These are phyloP conservation scores for Laetiporus sulphureus DNA, from an alignment of 1,284 basidiomycete species.

Conservation along the genomic window DNA sequence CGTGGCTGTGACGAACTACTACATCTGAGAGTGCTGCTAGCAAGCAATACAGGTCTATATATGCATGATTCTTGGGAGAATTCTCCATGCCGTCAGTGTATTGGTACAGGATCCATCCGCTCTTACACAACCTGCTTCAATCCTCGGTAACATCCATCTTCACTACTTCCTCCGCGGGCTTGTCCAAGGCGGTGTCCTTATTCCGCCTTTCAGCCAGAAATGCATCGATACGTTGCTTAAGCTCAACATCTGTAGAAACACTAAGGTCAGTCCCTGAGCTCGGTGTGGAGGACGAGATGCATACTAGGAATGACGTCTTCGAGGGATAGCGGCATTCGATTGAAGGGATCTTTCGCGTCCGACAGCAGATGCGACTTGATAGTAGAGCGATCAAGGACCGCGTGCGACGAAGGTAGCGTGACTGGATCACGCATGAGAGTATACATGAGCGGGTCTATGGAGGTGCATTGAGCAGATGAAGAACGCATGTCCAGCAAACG, in stretches of 20 bases:
- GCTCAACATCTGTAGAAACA: conserved; percentile 41
- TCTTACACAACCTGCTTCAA: too few species aligned
- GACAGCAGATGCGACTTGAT: conserved; percentile 95
- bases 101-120: too few species aligned
- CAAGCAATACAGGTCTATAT: too few species aligned
- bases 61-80: too few species aligned
- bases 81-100: too few species aligned
- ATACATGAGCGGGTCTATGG: conserved; percentile 84
- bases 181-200: conserved; percentile 28
- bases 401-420: conserved; percentile 77
- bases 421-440: conserved; percentile 97
- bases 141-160: conserved; percentile 28
- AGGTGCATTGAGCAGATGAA: not conserved
- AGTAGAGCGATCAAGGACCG: conserved; percentile 83
- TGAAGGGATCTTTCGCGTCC: conserved; percentile 89
- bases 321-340: conserved; percentile 72
- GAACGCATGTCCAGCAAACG: conserved; percentile 1
- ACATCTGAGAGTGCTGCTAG: too few species aligned
- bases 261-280: too few species aligned
- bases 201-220: conserved; percentile 47
- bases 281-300: conserved; percentile 25
- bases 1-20: too few species aligned
- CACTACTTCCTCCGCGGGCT: conserved; percentile 24
- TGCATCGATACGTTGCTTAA: conserved; percentile 58
- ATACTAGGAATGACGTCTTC: conserved; percentile 77